Evolutionary conservation across 1,139 yeast genomes (phyloP).

Genomic region (Candida anutae): DNA sequence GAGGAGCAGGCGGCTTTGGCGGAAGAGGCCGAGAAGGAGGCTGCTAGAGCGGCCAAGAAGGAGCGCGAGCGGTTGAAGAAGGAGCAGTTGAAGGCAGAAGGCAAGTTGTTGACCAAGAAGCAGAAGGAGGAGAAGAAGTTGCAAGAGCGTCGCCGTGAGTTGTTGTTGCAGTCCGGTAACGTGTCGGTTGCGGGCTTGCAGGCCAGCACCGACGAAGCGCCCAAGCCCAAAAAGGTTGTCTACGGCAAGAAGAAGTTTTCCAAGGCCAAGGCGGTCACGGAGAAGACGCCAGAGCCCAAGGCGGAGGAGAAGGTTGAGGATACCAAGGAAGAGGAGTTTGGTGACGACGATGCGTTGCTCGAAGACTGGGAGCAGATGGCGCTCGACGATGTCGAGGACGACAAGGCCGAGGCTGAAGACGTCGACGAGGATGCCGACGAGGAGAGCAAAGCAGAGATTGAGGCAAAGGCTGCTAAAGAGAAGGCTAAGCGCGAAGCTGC

Average conservation of each 20-base stretch:
- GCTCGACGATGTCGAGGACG: slow-evolving; percentile 42
- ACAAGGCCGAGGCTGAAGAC: slow-evolving; percentile 9
- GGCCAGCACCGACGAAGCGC: slow-evolving; percentile 24
- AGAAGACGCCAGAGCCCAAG: slow-evolving; percentile 12
- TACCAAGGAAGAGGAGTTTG: slow-evolving; percentile 19
- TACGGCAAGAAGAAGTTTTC: slow-evolving; percentile 66
- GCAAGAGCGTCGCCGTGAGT: slow-evolving; percentile 85
- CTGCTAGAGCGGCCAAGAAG: slow-evolving; percentile 63
- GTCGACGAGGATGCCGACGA: slow-evolving; percentile 9
- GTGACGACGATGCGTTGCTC: slow-evolving; percentile 47
- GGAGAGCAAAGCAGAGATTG: slow-evolving; percentile 12
- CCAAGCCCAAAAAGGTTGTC: slow-evolving; percentile 64
- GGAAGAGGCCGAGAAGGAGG: slow-evolving; percentile 63
- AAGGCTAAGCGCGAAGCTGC: slow-evolving; percentile 12
- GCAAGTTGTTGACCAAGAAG: slow-evolving; percentile 81
- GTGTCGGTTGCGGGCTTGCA: slow-evolving; percentile 70
- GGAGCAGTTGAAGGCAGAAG: slow-evolving; percentile 85
- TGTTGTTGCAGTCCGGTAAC: slow-evolving; percentile 67
- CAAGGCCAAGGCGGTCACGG: slow-evolving; percentile 29
- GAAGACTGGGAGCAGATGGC: slow-evolving; percentile 67
- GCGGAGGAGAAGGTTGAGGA: slow-evolving; percentile 14
- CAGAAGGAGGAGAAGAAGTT: slow-evolving; percentile 89
- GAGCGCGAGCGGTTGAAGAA: slow-evolving; percentile 77
- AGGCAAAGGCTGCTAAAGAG: slow-evolving; percentile 7
- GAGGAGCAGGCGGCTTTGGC: slow-evolving; percentile 55